These are phyloP conservation scores for Zygosaccharomyces sapae DNA, from an alignment of 1,139 yeast genomes.

Conservation along the genomic window DNA sequence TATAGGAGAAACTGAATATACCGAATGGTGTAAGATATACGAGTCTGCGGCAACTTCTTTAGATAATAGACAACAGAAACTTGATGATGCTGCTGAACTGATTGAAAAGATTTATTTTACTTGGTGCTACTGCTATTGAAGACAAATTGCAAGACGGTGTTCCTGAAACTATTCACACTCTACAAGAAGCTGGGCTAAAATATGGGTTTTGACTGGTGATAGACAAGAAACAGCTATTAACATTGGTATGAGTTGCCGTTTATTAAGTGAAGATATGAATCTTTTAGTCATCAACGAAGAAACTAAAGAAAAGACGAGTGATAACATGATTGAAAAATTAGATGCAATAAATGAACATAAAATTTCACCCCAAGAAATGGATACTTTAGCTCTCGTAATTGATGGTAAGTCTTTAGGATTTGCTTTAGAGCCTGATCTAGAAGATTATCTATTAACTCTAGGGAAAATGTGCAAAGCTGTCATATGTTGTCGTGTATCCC, in stretches of 20 bases:
- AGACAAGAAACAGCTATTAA: constrained; percentile 99
- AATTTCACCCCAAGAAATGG: constrained; percentile 61
- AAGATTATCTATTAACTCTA: constrained; percentile 69
- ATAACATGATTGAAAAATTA: constrained; percentile 69
- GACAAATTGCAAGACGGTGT: constrained; percentile 98
- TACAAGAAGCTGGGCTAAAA: constrained; percentile 93
- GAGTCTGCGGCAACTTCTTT: constrained; percentile 80
- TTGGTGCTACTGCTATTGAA: constrained; percentile 98
- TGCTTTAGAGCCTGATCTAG: constrained; percentile 80
- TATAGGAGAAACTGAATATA: constrained; percentile 73
- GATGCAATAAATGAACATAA: constrained; percentile 70
- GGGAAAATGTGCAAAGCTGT: constrained; percentile 92
- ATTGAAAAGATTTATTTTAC: constrained; percentile 77
- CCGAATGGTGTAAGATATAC: constrained; percentile 55
- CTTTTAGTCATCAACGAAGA: constrained; percentile 85
- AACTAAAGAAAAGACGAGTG: constrained; percentile 64
- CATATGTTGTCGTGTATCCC: constrained; percentile 95
- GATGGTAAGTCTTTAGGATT: constrained; percentile 87
- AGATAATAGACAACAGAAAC: constrained; percentile 64
- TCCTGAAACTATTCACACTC: constrained; percentile 91
- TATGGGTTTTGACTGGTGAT: constrained; percentile 98
- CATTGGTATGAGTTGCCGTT: constrained; percentile 95
- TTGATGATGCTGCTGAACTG: constrained; percentile 80
- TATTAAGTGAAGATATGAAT: constrained; percentile 94
- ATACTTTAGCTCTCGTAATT: constrained; percentile 81